Evolutionary conservation across 2,329 filamentous ascomycete species (phyloP), one percentile per base, ranked within the genome.

Genomic region (Blumeriella jaapii): DNA sequence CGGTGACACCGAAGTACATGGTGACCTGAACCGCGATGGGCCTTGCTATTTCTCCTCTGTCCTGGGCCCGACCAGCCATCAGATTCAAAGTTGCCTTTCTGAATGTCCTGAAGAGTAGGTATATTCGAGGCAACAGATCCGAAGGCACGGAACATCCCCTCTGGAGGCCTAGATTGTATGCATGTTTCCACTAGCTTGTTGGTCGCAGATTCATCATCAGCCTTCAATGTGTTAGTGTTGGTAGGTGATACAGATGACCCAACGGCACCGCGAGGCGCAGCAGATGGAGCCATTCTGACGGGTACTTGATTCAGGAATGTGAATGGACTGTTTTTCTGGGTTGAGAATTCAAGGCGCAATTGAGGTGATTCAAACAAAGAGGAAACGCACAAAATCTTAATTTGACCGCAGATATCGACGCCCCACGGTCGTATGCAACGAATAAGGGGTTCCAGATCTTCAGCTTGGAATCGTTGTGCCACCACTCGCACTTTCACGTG

Each of bases 101-200:
- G 34, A n/a, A 47, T 47, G 25, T 49, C 46, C 15, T 43, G 39
- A 18, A 47, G 20, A 2, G 41, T 38, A 12, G 46, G 46, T 8
- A 49, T 39, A 23, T 41, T 42, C 9, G 44, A 49, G 7, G 26
- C 44, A 4, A 44, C 37, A 9, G 36, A 35, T 9, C 46, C 44
- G 35, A 44, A 47, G 3, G 44, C 46, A 27, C 44, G 42, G 34
- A 47, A 47, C 39, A 49, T 46, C 16, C 46, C 46, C 12, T 47
- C 42, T 1, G 46, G 44, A 7, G 40, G 42, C 18, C 46, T 39
- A 5, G 42, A 47, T 27, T 41, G 28, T 19, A 32, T 31, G 34
- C n/a, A 48, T 4, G 43, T 38, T 31, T 39, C 32, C 12, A 31
- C n/a, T 6, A 31, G 22, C 20, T 31, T 31, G 10, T 27, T 23